Percentiles rank a stretch among this genome's conserved stretches.
Conservation (phyloP, 2,329 filamentous ascomycete species). For the Alternaria alternata region DNA sequence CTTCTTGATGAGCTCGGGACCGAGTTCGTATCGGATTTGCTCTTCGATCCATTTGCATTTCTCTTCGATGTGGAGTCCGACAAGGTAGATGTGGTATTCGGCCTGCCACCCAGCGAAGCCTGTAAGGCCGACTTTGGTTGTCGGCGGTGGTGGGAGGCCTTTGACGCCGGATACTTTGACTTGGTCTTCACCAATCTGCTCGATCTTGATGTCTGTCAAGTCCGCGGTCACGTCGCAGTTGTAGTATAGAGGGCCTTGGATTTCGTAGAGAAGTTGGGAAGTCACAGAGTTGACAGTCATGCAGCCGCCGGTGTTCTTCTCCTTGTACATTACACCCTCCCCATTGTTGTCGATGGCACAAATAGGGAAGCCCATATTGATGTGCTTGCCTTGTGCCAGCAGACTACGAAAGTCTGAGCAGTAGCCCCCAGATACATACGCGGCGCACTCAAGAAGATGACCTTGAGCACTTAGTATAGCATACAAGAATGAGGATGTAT, state of each 20-base stretch:
- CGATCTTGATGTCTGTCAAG: conserved; percentile 33
- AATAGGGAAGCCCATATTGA: conserved; percentile 46
- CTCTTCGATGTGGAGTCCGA: conserved; percentile 56
- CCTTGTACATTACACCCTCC: conserved; percentile 40
- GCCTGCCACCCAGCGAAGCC: conserved; percentile 58
- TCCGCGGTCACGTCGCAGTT: conserved; percentile 53
- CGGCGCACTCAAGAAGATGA: conserved; percentile 52
- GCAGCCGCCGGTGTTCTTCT: conserved; percentile 35
- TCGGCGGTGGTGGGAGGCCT: conserved; percentile 55
- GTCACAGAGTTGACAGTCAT: conserved; percentile 59
- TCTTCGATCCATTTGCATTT: conserved; percentile 56
- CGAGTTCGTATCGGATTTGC: conserved; percentile 49
- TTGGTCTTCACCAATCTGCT: conserved; percentile 57
- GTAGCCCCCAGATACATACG: conserved; percentile 43
- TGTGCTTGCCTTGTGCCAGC: conserved; percentile 44
- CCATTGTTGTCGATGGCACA: conserved; percentile 32
- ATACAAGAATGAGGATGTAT: not conserved
- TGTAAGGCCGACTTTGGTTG: conserved; percentile 59
- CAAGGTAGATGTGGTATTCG: conserved; percentile 57
- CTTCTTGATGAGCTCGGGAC: conserved; percentile 39
- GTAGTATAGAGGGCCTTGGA: conserved; percentile 54
- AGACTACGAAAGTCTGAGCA: conserved; percentile 52
- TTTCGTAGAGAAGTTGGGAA: conserved; percentile 59
- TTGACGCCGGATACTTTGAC: conserved; percentile 49
- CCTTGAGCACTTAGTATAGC: conserved; percentile 50